A percentile compares a stretch with the other conserved stretches of the same genome.
Evolutionary conservation across 306 rosid genomes (phyloP).

Genomic region (Quillaja saponaria): DNA sequence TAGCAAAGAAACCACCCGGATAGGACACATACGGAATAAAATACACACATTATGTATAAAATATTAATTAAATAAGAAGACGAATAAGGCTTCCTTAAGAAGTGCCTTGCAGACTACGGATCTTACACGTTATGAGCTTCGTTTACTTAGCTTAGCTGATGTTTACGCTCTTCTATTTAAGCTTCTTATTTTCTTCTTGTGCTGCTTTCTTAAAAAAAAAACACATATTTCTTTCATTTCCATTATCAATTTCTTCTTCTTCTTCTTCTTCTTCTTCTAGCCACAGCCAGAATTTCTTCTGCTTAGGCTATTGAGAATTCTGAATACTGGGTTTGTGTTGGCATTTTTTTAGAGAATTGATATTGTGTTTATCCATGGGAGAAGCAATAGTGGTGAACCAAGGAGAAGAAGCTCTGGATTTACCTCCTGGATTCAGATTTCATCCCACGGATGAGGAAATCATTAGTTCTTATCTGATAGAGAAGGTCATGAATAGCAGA

Average conservation of each 20-base stretch:
- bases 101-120: constrained; percentile 80
- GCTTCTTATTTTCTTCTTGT: constrained; percentile 27
- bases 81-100: constrained; percentile 49
- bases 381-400: constrained; percentile 54
- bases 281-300: too few species aligned
- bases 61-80: background rate
- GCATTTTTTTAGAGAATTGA: background rate
- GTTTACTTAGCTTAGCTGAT: constrained; percentile 27
- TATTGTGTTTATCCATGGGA: constrained; percentile 37
- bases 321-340: constrained; percentile 24
- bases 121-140: constrained; percentile 47
- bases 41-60: constrained; percentile 34
- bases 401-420: constrained; percentile 49
- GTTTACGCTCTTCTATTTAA: constrained; percentile 63
- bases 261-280: constrained; percentile 9
- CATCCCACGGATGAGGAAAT: constrained; percentile 93
- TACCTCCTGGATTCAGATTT: constrained; percentile 95
- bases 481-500: constrained; percentile 56
- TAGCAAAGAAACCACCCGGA: constrained; percentile 48
- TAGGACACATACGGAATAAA: constrained; percentile 32
- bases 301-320: background rate
- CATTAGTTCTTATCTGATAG: constrained; percentile 57
- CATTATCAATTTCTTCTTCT: constrained; percentile 13
- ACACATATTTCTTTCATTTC: constrained; percentile 17
- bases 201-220: constrained; percentile 49